phyloP scores from a whole-genome alignment of 148 eudicot species.

The Suaeda aralocaspica region DNA sequence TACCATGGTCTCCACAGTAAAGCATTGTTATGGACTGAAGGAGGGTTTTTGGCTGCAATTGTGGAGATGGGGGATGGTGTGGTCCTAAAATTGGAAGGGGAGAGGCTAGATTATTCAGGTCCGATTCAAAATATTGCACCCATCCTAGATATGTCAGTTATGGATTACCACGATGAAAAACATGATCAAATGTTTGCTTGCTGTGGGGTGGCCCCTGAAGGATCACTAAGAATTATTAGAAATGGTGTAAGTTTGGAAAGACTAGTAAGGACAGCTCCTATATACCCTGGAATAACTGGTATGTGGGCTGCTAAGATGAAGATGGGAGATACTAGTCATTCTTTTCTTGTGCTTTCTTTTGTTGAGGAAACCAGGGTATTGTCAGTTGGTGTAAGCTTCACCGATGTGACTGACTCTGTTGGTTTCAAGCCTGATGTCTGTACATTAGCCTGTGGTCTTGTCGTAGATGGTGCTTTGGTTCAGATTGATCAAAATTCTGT shows the following conservation, averaged over 20 bases:
- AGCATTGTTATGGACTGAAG: conserved; percentile 71
- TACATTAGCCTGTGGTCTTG: conserved; percentile 91
- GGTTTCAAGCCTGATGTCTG: conserved; percentile 88
- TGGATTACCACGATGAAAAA: conserved; percentile 83
- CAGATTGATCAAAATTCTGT: conserved; percentile 78
- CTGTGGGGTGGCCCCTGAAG: conserved; percentile 94
- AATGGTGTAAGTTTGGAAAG: conserved; percentile 88
- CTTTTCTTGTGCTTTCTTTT: conserved; percentile 88
- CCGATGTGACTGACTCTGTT: conserved; percentile 86
- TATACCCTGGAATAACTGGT: conserved; percentile 88
- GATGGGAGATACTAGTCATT: conserved; percentile 53
- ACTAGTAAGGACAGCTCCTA: conserved; percentile 79
- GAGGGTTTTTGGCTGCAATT: conserved; percentile 77
- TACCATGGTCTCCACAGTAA: conserved; percentile 63
- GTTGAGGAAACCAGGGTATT: conserved; percentile 96
- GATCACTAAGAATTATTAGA: conserved; percentile 80
- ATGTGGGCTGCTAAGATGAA: conserved; percentile 82
- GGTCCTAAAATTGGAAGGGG: conserved; percentile 75
- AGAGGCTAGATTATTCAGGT: conserved; percentile 45
- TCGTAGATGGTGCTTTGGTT: conserved; percentile 62
- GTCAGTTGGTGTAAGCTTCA: conserved; percentile 90
- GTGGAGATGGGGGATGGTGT: conserved; percentile 94
- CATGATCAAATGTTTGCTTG: conserved; percentile 98
- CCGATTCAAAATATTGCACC: conserved; percentile 91
- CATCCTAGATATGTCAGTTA: conserved; percentile 83